Percentiles rank a stretch among this genome's conserved stretches.
Conservation (phyloP, 257 asterid genomes). For the Rubia yunnanensis region DNA sequence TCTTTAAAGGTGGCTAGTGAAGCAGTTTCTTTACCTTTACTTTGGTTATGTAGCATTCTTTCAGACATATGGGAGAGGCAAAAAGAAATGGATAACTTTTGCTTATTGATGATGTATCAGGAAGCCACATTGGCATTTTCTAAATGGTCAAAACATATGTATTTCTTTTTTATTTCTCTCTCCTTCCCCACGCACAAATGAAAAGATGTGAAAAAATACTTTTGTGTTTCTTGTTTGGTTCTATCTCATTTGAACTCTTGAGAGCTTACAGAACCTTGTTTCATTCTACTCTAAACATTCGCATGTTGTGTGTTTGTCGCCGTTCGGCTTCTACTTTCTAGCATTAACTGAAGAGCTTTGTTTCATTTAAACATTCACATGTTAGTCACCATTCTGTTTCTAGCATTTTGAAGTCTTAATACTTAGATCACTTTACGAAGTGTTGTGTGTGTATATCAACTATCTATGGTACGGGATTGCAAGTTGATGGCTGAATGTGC, state of each 20-base stretch:
- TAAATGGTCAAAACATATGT: neutral
- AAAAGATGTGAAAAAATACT: neutral
- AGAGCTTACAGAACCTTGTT: neutral
- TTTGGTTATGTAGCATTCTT: neutral
- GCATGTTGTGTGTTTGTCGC: neutral
- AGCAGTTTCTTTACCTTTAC: constrained; percentile 3
- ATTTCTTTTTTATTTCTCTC: neutral
- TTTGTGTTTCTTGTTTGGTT: neutral
- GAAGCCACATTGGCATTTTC: neutral
- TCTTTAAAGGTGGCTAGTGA: neutral
- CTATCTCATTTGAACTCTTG: neutral
- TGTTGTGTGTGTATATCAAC: neutral
- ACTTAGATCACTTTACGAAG: neutral
- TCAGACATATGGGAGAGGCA: neutral
- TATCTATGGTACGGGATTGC: neutral
- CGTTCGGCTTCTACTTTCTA: neutral
- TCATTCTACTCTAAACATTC: neutral
- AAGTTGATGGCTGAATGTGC: neutral
- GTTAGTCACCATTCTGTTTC: neutral
- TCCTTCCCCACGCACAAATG: neutral
- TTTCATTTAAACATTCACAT: neutral
- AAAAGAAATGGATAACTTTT: neutral
- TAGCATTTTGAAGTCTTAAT: neutral
- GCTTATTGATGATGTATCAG: neutral
- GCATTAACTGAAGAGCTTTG: neutral